Evolutionary conservation across 257 asterid species (phyloP), one percentile per base, ranked within the genome.

Genomic region (Nicotiana sylvestris): DNA sequence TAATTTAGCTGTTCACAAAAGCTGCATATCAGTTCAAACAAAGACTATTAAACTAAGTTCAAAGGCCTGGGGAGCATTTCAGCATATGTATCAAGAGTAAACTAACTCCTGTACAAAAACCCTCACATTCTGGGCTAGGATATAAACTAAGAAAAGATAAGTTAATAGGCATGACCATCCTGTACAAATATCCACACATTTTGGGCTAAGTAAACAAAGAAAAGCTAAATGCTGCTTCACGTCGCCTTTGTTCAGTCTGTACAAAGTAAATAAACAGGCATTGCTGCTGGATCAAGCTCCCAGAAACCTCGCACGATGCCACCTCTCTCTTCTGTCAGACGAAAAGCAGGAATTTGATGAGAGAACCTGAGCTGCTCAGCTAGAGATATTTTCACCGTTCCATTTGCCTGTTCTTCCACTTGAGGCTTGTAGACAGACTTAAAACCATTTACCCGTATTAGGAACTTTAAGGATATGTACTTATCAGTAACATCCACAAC

Each of bases 281-380:
- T 37, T 0, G 84, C 87, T 33, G 66, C 83, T 46, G 86, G 37
- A 80, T 86, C 89, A 30, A 86, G 83, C 89, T 84, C 85, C 81
- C 72, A 84, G 82, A 65, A 84, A 43, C 86, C 85, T 51, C 81
- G 76, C 29, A 84, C 39, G 79, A 46, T 77, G 55, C 88, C 88
- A 25, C 80, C 81, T 37, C 72, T 76, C 64, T 88, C 88, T 16
- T 81, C 81, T 17, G 89, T 86, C 79, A 86, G 64, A 27, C 66
- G 85, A 77, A 77, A 81, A 27, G 89, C 87, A n/a, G 88, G 91
- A 72, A 88, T 83, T 30, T 66, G 84, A 79, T 88, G 91, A 13
- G 91, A 88, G 81, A 88, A 88, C 61, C 82, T 77, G 65, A 88
- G 82, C 46, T 84, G 70, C 70, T 88, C 86, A 0, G 83, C 13